A percentile compares a stretch with the other conserved stretches of the same genome.
phyloP scores from a whole-genome alignment of 257 asterid species.

The Rehmannia glutinosa region DNA sequence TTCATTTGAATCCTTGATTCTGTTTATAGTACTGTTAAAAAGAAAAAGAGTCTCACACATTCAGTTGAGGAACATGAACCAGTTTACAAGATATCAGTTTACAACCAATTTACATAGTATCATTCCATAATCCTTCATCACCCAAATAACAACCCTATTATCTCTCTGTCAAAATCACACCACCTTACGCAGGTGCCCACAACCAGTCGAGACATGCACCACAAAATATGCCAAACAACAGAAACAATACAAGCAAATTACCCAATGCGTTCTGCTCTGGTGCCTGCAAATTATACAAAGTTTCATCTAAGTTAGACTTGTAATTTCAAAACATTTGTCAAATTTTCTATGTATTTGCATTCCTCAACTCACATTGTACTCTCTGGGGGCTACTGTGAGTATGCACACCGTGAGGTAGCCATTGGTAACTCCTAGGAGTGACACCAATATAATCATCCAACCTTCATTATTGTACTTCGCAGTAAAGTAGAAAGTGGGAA shows the following conservation, averaged over 20 bases:
- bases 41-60: no score
- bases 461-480: conserved; percentile 84
- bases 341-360: not conserved
- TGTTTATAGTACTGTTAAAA: no score
- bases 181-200: no score
- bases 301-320: not conserved
- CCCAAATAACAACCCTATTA: no score
- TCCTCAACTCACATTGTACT: conserved; percentile 56
- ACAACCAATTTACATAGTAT: no score
- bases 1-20: no score
- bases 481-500: conserved; percentile 80
- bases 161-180: no score
- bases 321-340: not conserved
- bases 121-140: no score
- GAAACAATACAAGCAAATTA: conserved; percentile 62
- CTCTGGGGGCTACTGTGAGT: conserved; percentile 68
- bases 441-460: conserved; percentile 66
- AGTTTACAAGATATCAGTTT: no score
- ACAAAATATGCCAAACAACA: conserved; percentile 56
- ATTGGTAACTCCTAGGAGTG: conserved; percentile 75
- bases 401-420: conserved; percentile 83
- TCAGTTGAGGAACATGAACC: no score
- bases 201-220: conserved; percentile 83
- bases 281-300: conserved; percentile 48
- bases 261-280: conserved; percentile 96